Evolutionary conservation across 805 yeast genomes (phyloP).

Genomic region (Metschnikowia aberdeeniae): DNA sequence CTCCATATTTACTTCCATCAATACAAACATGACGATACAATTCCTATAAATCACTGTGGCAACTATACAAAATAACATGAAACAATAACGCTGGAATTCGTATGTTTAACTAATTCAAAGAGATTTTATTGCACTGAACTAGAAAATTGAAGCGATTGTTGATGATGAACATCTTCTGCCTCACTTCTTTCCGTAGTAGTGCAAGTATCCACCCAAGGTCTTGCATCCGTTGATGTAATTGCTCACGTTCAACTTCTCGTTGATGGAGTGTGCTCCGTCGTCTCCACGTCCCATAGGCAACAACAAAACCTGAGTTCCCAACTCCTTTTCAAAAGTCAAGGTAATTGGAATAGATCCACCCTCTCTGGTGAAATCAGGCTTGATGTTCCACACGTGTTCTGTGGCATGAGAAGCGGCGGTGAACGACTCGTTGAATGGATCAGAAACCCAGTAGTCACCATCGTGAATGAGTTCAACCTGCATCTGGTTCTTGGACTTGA

Average conservation of each 20-base stretch:
- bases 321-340: constrained; percentile 81
- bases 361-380: constrained; percentile 96
- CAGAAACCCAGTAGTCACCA: constrained; percentile 94
- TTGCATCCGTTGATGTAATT: constrained; percentile 93
- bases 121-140: too few species aligned
- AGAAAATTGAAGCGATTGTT: too few species aligned
- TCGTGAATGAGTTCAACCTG: constrained; percentile 80
- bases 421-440: constrained; percentile 89
- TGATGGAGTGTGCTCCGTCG: constrained; percentile 98
- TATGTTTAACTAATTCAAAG: too few species aligned
- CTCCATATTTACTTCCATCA: too few species aligned
- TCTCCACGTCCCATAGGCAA: constrained; percentile 99
- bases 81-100: too few species aligned
- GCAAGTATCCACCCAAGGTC: constrained; percentile 89
- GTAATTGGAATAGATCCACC: constrained; percentile 99
- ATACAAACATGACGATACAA: too few species aligned
- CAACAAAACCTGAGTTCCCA: constrained; percentile 80
- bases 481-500: constrained; percentile 74
- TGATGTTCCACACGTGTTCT: constrained; percentile 87
- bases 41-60: too few species aligned
- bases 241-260: constrained; percentile 84
- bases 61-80: too few species aligned
- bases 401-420: constrained; percentile 95
- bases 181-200: constrained; percentile 54
- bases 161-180: too few species aligned